Conservation (phyloP, 2,329 filamentous ascomycete genomes). For the Calonectria montana region DNA sequence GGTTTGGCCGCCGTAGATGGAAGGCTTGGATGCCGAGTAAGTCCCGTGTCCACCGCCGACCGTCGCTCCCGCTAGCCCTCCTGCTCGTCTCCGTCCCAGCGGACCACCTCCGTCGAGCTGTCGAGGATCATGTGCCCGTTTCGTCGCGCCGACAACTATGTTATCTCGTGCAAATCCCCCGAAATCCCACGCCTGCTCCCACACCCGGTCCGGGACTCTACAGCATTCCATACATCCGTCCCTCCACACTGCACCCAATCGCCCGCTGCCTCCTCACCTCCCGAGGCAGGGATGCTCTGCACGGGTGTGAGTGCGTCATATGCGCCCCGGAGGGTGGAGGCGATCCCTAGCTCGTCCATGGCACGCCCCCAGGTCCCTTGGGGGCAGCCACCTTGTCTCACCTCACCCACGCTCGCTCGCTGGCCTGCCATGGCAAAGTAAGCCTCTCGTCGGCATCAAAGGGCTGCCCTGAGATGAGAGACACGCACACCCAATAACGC, state of each 20-base stretch:
- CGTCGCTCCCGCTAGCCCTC: conserved; percentile 3
- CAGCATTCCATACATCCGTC: conserved; percentile 31
- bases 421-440: not conserved
- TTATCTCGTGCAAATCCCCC: conserved; percentile 19
- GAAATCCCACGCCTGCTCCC: conserved; percentile 22
- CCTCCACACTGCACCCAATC: conserved; percentile 26
- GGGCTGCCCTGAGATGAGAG: conserved; percentile 9
- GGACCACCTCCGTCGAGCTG: conserved; percentile 35
- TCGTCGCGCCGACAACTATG: not conserved
- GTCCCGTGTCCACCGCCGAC: not conserved
- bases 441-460: not conserved
- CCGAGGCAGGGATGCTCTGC: conserved; percentile 31
- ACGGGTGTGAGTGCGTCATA: conserved; percentile 45
- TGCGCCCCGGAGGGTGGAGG: conserved; percentile 39
- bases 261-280: conserved; percentile 30
- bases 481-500: conserved; percentile 30
- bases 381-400: conserved; percentile 26
- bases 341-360: conserved; percentile 34
- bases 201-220: conserved; percentile 33
- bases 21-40: conserved; percentile 8
- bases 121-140: conserved; percentile 19
- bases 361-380: conserved; percentile 32
- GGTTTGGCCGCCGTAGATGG: not conserved
- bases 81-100: conserved; percentile 15
- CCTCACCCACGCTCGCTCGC: conserved; percentile 34